phyloP scores from a whole-genome alignment of 352 stramenopile genomes.

The Phytopythium cucurbitacearum region DNA sequence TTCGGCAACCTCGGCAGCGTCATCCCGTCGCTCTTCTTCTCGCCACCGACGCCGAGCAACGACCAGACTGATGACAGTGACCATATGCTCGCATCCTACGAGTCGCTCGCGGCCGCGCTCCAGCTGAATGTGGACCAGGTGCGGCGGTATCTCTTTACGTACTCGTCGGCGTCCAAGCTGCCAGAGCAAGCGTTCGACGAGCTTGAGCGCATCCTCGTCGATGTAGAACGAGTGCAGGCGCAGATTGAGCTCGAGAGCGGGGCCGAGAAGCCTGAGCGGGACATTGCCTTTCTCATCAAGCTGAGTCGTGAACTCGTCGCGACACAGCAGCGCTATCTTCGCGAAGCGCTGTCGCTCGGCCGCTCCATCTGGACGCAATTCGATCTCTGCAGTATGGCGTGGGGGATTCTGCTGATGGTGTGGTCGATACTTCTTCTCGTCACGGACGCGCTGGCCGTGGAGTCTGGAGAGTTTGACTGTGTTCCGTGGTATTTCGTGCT shows the following conservation, averaged over 20 bases:
- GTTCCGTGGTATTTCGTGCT: background rate
- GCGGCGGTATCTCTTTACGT: conserved; percentile 66
- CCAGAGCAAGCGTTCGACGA: conserved; percentile 50
- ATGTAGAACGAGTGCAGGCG: conserved; percentile 25
- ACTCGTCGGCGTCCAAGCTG: conserved; percentile 63
- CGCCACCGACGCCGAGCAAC: conserved; percentile 1
- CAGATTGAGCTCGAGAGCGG: conserved; percentile 18
- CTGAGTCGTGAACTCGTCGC: conserved; percentile 28
- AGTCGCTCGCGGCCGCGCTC: conserved; percentile 62
- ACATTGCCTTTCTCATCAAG: conserved; percentile 27
- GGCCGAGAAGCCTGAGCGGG: conserved; percentile 5
- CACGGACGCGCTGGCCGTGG: background rate
- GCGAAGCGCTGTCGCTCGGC: conserved; percentile 54
- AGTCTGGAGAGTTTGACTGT: conserved; percentile 1
- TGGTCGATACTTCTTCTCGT: conserved; percentile 27
- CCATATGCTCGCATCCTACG: conserved; percentile 18
- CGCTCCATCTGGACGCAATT: conserved; percentile 88
- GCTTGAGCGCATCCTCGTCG: conserved; percentile 46
- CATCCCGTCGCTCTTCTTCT: conserved; percentile 90
- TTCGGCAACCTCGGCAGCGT: conserved; percentile 94
- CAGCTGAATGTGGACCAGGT: conserved; percentile 84
- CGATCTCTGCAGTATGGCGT: conserved; percentile 72
- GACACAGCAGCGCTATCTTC: conserved; percentile 54
- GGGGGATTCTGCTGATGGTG: conserved; percentile 48
- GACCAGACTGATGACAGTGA: background rate